Evolutionary conservation across 2,329 filamentous ascomycete species (phyloP).

Genomic region (Pseudogymnoascus sp.): DNA sequence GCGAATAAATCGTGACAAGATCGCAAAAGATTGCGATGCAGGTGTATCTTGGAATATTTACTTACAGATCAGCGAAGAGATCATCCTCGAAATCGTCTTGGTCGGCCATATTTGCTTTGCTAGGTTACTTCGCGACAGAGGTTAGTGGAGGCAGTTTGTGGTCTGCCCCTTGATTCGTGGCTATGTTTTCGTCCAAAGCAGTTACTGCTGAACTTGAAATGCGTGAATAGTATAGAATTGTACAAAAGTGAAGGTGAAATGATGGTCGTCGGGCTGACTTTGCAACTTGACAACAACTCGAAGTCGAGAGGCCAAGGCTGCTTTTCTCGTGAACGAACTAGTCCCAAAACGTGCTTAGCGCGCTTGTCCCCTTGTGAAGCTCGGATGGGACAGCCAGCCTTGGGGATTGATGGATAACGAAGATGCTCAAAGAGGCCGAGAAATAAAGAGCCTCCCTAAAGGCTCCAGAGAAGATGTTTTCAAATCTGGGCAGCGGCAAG

Average conservation of each 20-base stretch:
- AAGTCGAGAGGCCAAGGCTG: conserved; percentile 5
- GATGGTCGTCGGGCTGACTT: background rate
- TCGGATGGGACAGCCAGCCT: conserved; percentile 8
- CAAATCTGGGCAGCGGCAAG: conserved; percentile 56
- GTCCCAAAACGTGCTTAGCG: background rate
- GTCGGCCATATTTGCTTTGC: conserved; percentile 57
- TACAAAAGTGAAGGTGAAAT: background rate
- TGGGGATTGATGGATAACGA: conserved; percentile 5
- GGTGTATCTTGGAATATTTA: conserved; percentile 19
- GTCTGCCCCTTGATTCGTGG: background rate
- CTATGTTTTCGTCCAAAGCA: background rate
- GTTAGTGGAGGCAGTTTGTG: background rate
- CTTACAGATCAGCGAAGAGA: conserved; percentile 91
- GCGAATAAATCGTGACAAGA: background rate
- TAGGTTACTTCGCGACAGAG: background rate
- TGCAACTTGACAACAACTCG: background rate
- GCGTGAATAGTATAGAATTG: background rate
- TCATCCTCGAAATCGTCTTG: conserved; percentile 81
- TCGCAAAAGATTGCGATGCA: background rate
- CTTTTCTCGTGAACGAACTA: background rate
- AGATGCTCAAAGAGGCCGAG: conserved; percentile 2
- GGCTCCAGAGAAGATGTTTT: conserved; percentile 43
- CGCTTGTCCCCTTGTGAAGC: background rate
- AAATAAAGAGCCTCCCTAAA: background rate
- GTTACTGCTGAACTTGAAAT: background rate